These are phyloP conservation scores for Microbotryum violaceum DNA, from an alignment of 1,284 basidiomycete species.

Conservation along the genomic window DNA sequence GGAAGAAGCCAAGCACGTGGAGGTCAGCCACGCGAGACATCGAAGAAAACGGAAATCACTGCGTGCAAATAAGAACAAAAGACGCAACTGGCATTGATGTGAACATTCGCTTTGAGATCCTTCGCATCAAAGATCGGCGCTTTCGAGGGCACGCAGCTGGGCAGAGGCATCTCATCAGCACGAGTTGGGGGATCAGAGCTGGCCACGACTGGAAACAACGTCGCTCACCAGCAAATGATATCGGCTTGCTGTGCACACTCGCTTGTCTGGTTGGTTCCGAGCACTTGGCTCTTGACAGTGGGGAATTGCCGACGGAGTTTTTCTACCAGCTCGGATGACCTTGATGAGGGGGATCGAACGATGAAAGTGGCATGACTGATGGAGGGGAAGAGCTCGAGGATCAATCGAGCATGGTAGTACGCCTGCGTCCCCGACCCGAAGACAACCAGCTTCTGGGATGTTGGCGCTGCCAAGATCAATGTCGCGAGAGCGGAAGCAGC, in stretches of 20 bases:
- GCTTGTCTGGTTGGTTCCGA: not conserved
- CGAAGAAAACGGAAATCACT: not conserved
- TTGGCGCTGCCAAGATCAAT: slow-evolving; percentile 11
- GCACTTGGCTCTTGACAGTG: not conserved
- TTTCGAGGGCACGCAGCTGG: slow-evolving; percentile 32
- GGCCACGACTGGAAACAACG: not conserved
- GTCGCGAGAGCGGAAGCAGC: slow-evolving; percentile 26
- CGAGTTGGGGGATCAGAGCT: not conserved
- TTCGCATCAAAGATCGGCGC: slow-evolving; percentile 17
- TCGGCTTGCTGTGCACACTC: slow-evolving; percentile 16
- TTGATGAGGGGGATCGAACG: slow-evolving; percentile 1
- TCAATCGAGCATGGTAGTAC: slow-evolving; percentile 29
- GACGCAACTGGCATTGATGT: slow-evolving; percentile 28
- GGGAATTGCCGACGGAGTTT: not conserved
- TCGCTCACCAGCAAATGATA: slow-evolving; percentile 29
- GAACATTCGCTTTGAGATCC: slow-evolving; percentile 18
- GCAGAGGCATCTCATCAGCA: not conserved
- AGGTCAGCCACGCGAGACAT: not conserved
- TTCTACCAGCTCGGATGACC: not conserved
- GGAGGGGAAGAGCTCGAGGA: slow-evolving; percentile 25
- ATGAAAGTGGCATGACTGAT: slow-evolving; percentile 10
- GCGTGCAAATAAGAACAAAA: not conserved
- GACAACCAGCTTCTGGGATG: slow-evolving; percentile 11
- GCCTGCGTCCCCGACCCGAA: slow-evolving; percentile 33
- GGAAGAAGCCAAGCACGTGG: not conserved